These are phyloP conservation scores for Vachellia pachyceras DNA, from an alignment of 306 rosid species.

Conservation along the genomic window DNA sequence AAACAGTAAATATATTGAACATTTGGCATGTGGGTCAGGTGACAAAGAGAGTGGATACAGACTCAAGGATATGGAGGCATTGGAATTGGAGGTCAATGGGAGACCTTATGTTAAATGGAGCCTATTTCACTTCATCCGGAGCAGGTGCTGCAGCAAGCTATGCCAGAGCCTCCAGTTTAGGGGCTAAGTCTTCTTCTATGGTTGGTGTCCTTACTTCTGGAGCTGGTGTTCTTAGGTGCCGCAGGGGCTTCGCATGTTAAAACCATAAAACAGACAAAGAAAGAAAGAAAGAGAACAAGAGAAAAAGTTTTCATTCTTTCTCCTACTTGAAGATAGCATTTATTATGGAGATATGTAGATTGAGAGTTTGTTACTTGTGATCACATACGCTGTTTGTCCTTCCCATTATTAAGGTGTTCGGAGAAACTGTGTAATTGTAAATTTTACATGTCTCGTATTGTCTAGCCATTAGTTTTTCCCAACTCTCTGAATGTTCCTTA, in stretches of 20 bases:
- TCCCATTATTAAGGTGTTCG: slow-evolving; percentile 52
- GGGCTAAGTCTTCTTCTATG: slow-evolving; percentile 91
- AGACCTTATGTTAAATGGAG: slow-evolving; percentile 96
- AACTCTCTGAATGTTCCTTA: background rate
- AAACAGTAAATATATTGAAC: background rate
- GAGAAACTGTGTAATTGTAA: slow-evolving; percentile 53
- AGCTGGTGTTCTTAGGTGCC: slow-evolving; percentile 82
- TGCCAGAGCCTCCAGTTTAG: slow-evolving; percentile 99
- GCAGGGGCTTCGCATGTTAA: slow-evolving; percentile 72
- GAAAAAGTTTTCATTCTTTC: slow-evolving; percentile 52
- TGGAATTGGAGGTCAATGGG: slow-evolving; percentile 99
- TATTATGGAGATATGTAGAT: slow-evolving; percentile 50
- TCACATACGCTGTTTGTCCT: slow-evolving; percentile 52
- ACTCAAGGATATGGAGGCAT: slow-evolving; percentile 51
- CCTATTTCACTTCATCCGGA: slow-evolving; percentile 87
- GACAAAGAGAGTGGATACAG: slow-evolving; percentile 76
- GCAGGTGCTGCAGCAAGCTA: slow-evolving; percentile 76
- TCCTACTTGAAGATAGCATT: slow-evolving; percentile 52
- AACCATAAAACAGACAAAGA: slow-evolving; percentile 37
- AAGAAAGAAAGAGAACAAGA: slow-evolving; percentile 53
- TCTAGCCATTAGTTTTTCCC: slow-evolving; percentile 21
- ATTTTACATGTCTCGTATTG: slow-evolving; percentile 48
- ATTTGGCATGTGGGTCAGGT: slow-evolving; percentile 54
- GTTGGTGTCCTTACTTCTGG: slow-evolving; percentile 72
- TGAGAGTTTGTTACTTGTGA: slow-evolving; percentile 51